Evolutionary conservation across 2,329 filamentous ascomycete genomes (phyloP), one percentile per base, ranked within the genome.

Genomic region (Cercospora nicotianae): DNA sequence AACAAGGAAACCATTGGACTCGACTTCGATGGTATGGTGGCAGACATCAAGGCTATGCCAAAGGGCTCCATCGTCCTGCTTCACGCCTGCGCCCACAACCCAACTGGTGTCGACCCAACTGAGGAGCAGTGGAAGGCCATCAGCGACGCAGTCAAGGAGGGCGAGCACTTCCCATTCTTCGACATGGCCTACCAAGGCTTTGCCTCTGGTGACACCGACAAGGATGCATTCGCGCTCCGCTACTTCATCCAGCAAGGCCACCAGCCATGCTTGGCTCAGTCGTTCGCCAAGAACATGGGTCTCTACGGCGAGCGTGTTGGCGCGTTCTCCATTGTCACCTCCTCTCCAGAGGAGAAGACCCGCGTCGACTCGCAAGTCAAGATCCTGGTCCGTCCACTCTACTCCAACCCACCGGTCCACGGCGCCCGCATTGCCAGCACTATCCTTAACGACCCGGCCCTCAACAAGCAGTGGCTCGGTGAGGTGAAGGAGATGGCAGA

Each of bases 111-210:
- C 77, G 94, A 98, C 83, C 95, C 94, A 39, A 97, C 92, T 51
- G 83, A 88, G 76, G 91, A 92, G 81, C 94, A 98, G 85, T 98
- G 94, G 94, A 88, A 88, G 82, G 86, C 94, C 84, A 95, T 99
- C 81, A 92, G 91, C 81, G 84, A 91, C 69, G 91, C 90, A 70
- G 89, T 97, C 81, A 96, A 96, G 87, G 87, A 89, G 79, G 89
- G 91, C 80, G 89, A 87, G 61, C 94, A 98, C 87, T 96, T 91
- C 81, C 90, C 93, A 76, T 97, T 99, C 88, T 99, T 98, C 84
- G 94, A 98, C 82, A 97, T 97, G 94, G 94, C 94, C 72, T 99
- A 99, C 87, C 94, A 99, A 84, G 94, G 94, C 76, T 98, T 99
- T 79, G 94, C 94, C 75, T 95, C 91, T 72, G 94, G 94, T 75